Evolutionary conservation across 352 stramenopile genomes (phyloP), one percentile per base, ranked within the genome.

Genomic region (Pythium brachiatum): DNA sequence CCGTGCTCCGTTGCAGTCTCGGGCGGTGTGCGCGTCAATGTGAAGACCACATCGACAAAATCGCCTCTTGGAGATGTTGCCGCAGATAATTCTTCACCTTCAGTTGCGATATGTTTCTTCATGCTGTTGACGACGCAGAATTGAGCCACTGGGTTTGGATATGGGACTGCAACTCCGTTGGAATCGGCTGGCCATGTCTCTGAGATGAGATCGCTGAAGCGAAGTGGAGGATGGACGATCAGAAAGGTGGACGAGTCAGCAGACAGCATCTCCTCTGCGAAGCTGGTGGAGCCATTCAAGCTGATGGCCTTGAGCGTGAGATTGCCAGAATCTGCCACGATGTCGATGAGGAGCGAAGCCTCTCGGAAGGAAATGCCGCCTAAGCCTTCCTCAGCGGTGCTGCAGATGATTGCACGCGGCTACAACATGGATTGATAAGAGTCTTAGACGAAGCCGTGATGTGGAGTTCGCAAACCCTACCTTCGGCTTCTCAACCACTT

Each of bases 311-410:
- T 90, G 64, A 90, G 62, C 16, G 60, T 83, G 29, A 72, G 68
- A 32, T 72, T 86, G 21, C 78, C 77, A 8, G 64, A 53, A 21
- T 90, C 81, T 2, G 74, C 75, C 12, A 89, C 68, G 39, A 90
- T 64, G 5, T 76, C 74, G 8, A 52, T 70, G 32, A 90, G 39
- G 7, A 85, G 27, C 2, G 69, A 75, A 2, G 69, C 60, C 68
- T 90, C 77, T 13, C 77, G 57, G 13, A 71, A 75, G 50, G 58
- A 23, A 15, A 90, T 50, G 0, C 41, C 32, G 0, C 34, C 7
- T 15, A 21, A 21, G 9, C 44, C 39, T 11, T 47, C 16, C 1
- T 21, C 8, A 1, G 41, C 57, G 34, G 62, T 54, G 23, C 60
- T 83, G 60, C 74, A 88, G 26, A 89, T 43, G 25, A 87, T 29